Base-by-base conservation (phyloP, 345 rosid species). In the Cardamine occulta region DNA sequence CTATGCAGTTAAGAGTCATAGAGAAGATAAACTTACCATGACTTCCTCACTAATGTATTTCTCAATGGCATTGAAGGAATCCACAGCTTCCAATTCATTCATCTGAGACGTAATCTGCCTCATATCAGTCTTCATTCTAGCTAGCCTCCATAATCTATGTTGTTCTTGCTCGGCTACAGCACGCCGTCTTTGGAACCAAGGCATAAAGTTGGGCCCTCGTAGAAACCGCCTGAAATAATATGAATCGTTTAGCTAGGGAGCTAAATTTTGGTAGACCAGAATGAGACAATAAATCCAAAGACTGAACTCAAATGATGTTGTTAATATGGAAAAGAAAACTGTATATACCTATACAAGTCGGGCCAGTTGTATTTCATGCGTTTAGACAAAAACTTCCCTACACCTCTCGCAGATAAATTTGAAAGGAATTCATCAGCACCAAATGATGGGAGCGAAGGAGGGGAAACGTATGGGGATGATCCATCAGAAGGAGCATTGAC, bases 291-390 rank as follows among this genome's bases (percentile, higher is more conserved):
- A 45, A 47, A 35, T 23, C 40, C 32, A 63, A 64, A 56, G 51
- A 77, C 10, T 32, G n/a, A 48, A 77, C 69, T 53, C 23, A 24
- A 47, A 52, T 63, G 37, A 51, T 19, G 45, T 56, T 68, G 68
- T 47, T 64, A 31, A 24, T 37, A 39, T 8, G 45, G 39, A 70
- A 26, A 49, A 39, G 3, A 10, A 57, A 32, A 53, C 32, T 44
- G 12, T 34, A 37, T 34, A 72, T 85, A 95, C 99, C 91, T 90
- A 82, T 95, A 95, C 54, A 95, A 84, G 67, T 93, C 97, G 59
- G 93, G 84, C 99, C 99, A 95, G 82, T 95, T 95, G 49, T 93
- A 90, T 85, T 87, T 86, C 99, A 95, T 92, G 63, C 98, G 86
- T 81, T 95, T 92, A 34, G 88, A 88, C 66, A 95, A 74, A 80